Conservation (phyloP, 2,329 filamentous ascomycete species). For the Cryphonectria nitschkei region DNA sequence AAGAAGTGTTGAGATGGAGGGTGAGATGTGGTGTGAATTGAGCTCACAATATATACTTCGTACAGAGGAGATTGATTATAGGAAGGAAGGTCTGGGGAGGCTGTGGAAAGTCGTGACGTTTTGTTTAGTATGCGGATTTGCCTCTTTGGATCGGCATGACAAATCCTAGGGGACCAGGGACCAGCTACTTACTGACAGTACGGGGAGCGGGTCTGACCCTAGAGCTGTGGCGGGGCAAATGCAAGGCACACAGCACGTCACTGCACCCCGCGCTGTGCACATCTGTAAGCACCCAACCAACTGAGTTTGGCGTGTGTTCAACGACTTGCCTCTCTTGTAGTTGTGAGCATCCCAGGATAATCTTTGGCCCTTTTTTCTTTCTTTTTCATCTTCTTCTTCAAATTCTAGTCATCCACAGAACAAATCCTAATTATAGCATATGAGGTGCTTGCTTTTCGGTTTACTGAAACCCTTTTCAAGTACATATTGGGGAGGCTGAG, state of each 20-base stretch:
- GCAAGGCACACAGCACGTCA: conserved; percentile 2
- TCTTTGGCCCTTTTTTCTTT: not conserved
- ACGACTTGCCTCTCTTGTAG: not conserved
- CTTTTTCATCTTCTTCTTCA: not conserved
- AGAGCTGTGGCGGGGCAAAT: conserved; percentile 1
- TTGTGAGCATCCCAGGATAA: not conserved
- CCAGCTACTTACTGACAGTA: not conserved
- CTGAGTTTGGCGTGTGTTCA: not conserved
- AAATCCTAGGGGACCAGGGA: conserved; percentile 1
- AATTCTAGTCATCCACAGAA: not conserved
- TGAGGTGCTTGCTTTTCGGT: no score
- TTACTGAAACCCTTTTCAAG: not conserved
- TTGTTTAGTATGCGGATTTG: not conserved
- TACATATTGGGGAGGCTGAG: not conserved
- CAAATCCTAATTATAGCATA: not conserved
- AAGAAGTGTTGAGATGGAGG: not conserved
- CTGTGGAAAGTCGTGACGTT: conserved; percentile 2
- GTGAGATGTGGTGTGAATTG: not conserved
- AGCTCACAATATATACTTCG: not conserved
- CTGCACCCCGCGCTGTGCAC: conserved; percentile 1
- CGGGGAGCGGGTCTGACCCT: not conserved
- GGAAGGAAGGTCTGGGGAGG: not conserved
- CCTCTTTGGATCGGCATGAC: conserved; percentile 4
- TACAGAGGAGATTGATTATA: not conserved
- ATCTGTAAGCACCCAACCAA: not conserved